These are phyloP conservation scores for Vitellaria paradoxa DNA, from an alignment of 179 eudicot species.

Conservation along the genomic window DNA sequence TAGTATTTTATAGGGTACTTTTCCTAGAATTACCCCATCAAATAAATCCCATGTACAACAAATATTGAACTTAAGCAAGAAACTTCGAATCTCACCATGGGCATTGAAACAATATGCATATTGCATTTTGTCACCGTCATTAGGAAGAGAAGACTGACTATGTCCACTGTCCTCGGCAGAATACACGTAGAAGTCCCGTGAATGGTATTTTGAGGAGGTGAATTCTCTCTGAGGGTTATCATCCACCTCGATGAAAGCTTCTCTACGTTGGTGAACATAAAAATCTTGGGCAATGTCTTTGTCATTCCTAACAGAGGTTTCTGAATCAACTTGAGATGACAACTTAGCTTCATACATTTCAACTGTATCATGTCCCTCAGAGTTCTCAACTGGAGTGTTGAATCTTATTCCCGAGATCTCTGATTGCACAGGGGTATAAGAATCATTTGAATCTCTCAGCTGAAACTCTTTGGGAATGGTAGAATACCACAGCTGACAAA, in stretches of 20 bases:
- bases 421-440: conserved; percentile 33
- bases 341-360: conserved; percentile 41
- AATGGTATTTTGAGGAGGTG: conserved; percentile 17
- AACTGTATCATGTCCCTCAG: conserved; percentile 36
- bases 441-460: conserved; percentile 32
- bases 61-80: not conserved
- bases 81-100: conserved; percentile 46
- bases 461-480: conserved; percentile 44
- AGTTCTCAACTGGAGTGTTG: conserved; percentile 27
- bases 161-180: conserved; percentile 39
- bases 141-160: conserved; percentile 24
- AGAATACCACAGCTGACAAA: conserved; percentile 66
- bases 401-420: conserved; percentile 30
- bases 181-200: conserved; percentile 35
- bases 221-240: conserved; percentile 22
- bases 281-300: conserved; percentile 30
- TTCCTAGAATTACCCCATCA: not conserved
- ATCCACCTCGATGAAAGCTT: conserved; percentile 30
- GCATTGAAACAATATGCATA: conserved; percentile 39
- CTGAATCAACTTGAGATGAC: conserved; percentile 39
- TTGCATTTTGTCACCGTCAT: conserved; percentile 34
- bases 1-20: not conserved
- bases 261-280: conserved; percentile 17
- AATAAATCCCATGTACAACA: not conserved
- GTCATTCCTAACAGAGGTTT: conserved; percentile 66